Evolutionary conservation across 2,329 filamentous ascomycete species (phyloP).

Genomic region (Geosmithia flava): DNA sequence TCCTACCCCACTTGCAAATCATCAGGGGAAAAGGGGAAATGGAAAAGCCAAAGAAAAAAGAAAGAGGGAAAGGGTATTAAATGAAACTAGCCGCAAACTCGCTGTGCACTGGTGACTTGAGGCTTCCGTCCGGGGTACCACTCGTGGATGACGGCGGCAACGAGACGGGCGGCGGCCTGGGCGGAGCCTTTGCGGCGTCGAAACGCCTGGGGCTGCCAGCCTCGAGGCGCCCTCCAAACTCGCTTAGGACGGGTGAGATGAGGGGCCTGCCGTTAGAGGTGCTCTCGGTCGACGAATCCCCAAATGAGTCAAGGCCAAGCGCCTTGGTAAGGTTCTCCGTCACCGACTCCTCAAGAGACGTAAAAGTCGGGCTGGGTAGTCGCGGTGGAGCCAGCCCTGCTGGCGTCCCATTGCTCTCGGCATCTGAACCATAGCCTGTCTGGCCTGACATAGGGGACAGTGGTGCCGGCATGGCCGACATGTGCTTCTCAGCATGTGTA

Average conservation of each 20-base stretch:
- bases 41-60: no score
- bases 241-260: slow-evolving; percentile 17
- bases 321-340: slow-evolving; percentile 16
- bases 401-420: not conserved
- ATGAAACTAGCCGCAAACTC: slow-evolving; percentile 4
- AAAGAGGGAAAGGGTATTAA: not conserved
- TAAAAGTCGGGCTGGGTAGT: slow-evolving; percentile 22
- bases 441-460: slow-evolving; percentile 13
- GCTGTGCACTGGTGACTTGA: slow-evolving; percentile 2
- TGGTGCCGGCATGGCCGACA: slow-evolving; percentile 21
- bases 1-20: not conserved
- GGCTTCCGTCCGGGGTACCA: slow-evolving; percentile 1
- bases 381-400: slow-evolving; percentile 10
- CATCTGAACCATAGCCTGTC: not conserved
- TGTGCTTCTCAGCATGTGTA: slow-evolving; percentile 13
- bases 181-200: slow-evolving; percentile 19
- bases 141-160: slow-evolving; percentile 11
- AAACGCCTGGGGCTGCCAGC: slow-evolving; percentile 9
- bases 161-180: slow-evolving; percentile 15
- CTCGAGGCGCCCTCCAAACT: slow-evolving; percentile 9
- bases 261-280: slow-evolving; percentile 8
- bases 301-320: slow-evolving; percentile 15
- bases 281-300: slow-evolving; percentile 7
- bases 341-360: slow-evolving; percentile 19
- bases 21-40: not conserved